These are phyloP conservation scores for Sclerotinia glacialis DNA, from an alignment of 2,329 filamentous ascomycete species.

Conservation along the genomic window DNA sequence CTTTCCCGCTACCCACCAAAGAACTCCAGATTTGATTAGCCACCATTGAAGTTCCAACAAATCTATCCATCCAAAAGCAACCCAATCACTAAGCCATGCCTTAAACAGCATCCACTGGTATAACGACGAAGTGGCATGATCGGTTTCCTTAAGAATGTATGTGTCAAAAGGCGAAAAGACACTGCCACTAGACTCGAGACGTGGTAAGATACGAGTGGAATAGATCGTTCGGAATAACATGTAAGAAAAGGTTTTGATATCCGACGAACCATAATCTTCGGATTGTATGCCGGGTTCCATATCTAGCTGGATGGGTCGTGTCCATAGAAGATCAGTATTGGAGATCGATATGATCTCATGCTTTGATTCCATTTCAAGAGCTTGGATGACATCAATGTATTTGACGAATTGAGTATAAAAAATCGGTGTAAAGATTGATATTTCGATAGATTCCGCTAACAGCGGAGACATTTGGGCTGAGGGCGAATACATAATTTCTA, in stretches of 20 bases:
- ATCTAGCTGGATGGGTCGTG: background rate
- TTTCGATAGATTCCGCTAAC: slow-evolving; percentile 44
- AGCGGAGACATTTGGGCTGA: slow-evolving; percentile 28
- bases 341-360: slow-evolving; percentile 8
- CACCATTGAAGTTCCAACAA: slow-evolving; percentile 15
- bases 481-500: slow-evolving; percentile 44
- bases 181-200: background rate
- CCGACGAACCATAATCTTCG: background rate
- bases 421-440: slow-evolving; percentile 59
- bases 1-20: slow-evolving; percentile 15
- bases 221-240: background rate
- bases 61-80: slow-evolving; percentile 18
- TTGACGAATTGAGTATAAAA: slow-evolving; percentile 67
- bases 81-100: slow-evolving; percentile 4
- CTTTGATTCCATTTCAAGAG: background rate
- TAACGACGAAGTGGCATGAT: background rate
- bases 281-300: too few species aligned
- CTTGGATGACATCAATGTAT: slow-evolving; percentile 45
- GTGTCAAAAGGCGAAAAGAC: background rate
- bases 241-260: background rate
- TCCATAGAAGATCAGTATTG: background rate
- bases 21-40: background rate
- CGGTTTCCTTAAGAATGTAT: background rate
- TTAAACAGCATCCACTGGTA: slow-evolving; percentile 10
- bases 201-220: background rate